Base-by-base conservation (phyloP, 352 stramenopile genomes). In the Phytophthora macrochlamydospora region DNA sequence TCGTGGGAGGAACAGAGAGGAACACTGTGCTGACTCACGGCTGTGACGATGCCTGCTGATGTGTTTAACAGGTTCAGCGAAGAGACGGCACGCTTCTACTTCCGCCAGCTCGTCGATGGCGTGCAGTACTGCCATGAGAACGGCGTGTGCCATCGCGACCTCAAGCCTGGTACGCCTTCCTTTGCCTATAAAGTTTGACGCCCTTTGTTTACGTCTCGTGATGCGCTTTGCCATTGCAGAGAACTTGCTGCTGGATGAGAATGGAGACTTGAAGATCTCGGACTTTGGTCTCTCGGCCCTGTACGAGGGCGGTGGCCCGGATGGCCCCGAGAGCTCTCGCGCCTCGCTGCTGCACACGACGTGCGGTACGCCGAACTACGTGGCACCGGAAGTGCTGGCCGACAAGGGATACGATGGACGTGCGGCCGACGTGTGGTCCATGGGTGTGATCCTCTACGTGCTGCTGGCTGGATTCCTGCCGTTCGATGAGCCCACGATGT, bases 371-470 rank as follows among this genome's bases (percentile, higher is more conserved):
- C 97, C 97, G 28, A 99, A 99, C 73, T 99, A 99, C 74, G 97
- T 99, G 30, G 94, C 92, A 3, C 91, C 83, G 9, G 89, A 98
- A 73, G 92, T 98, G 50, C 83, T 98, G 33, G 89, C 92, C 2
- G 92, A 98, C 73, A 96, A 96, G 71, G 95, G 95, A 30, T 99
- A 99, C 75, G 89, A 97, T 46, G 90, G 90, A 48, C 80, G 87
- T n/a, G 87, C 90, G 7, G 89, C 90, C 24, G 90, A 98, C 80
- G 95, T 99, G 28, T 99, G 98, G 98, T 98, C 91, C 42, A 98
- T 98, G 62, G 98, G 98, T 51, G 98, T 99, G 14, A 99, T 99
- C 61, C 83, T 99, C 35, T 99, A 99, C 75, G 90, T 97, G 37
- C 68, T 97, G 59, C 83, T 97, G 42, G 90, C 89, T 33, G 94